Evolutionary conservation across 1,284 basidiomycete species (phyloP), one percentile per base, ranked within the genome.

Genomic region (Ustilago bromivora): DNA sequence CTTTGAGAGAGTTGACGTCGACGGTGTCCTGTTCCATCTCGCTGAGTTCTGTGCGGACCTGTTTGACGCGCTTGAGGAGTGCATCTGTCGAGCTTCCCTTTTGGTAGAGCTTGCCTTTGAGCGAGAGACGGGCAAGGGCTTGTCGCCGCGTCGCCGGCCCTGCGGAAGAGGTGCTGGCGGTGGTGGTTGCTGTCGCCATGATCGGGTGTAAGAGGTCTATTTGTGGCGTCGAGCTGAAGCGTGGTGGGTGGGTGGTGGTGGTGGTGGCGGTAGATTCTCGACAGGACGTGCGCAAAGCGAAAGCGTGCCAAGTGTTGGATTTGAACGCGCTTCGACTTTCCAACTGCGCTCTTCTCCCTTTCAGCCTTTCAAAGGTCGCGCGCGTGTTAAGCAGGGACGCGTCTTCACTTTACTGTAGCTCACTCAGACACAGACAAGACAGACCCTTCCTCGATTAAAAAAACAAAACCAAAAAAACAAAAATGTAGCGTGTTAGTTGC

Each of bases 1-100:
- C 86, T 59, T 89, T 87, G 57, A 99, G 90, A 0, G 94, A 93
- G 66, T 87, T 85, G 41, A 90, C 89, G 81, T 96, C 94, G 82
- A 94, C 91, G 38, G 88, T 87, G 78, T 98, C 96, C 87, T 98
- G 96, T 83, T 97, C 95, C 81, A 96, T 89, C 9, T 89, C 90
- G 17, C 91, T 90, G 47, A 99, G 91, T 82, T 97, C 93, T 4
- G 66, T 64, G 57, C 74, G 72, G 7, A 79, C 66, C 40, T 73
- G 69, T 12, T 69, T 66, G 19, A 85, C 59, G 34, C 76, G 71
- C 57, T 82, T 78, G 52, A 79, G 77, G 23, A 82, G 63, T 36
- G 71, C 76, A 72, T 81, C 79, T 40, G 76, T 78, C 15, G 81
- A 78, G 28, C 62, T 53, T 11, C 82, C 83, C 55, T 76, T 68